Evolutionary conservation across 768 basidiomycete species (phyloP).

Genomic region (Naematelia encephala): DNA sequence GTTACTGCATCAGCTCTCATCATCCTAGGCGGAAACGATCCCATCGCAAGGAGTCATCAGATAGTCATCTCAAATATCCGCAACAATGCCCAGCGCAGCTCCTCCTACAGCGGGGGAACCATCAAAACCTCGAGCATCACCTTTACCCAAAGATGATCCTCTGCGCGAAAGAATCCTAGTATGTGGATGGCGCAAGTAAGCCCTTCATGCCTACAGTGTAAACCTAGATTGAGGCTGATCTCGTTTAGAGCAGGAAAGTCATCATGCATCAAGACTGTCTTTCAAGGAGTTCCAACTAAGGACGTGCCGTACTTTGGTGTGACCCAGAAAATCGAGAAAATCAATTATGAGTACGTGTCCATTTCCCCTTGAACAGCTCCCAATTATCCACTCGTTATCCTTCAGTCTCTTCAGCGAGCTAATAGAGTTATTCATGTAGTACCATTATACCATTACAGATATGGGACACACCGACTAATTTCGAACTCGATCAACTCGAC

Average conservation of each 20-base stretch:
- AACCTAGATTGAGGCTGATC: conserved; percentile 4
- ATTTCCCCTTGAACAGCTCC: not conserved
- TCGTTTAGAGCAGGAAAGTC: conserved; percentile 80
- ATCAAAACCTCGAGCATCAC: conserved; percentile 21
- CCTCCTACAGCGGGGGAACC: conserved; percentile 22
- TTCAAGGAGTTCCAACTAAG: conserved; percentile 74
- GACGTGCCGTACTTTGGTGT: conserved; percentile 88
- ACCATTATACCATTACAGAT: conserved; percentile 88
- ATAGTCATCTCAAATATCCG: too few species aligned
- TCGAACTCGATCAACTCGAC: conserved; percentile 69
- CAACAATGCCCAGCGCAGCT: not conserved
- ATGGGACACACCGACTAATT: conserved; percentile 90
- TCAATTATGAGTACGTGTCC: conserved; percentile 69
- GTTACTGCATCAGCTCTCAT: too few species aligned
- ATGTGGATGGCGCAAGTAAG: conserved; percentile 46
- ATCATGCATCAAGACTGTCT: conserved; percentile 85
- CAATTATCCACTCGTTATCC: too few species aligned
- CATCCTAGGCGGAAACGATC: too few species aligned
- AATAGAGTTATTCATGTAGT: too few species aligned
- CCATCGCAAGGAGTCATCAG: too few species aligned
- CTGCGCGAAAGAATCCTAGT: conserved; percentile 43
- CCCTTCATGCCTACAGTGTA: not conserved
- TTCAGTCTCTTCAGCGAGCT: too few species aligned
- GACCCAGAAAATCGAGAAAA: conserved; percentile 71
- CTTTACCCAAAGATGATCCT: conserved; percentile 15